Percentiles rank a stretch among this genome's conserved stretches.
Conservation (phyloP, 2,329 filamentous ascomycete genomes). For the Curvularia lunata region DNA sequence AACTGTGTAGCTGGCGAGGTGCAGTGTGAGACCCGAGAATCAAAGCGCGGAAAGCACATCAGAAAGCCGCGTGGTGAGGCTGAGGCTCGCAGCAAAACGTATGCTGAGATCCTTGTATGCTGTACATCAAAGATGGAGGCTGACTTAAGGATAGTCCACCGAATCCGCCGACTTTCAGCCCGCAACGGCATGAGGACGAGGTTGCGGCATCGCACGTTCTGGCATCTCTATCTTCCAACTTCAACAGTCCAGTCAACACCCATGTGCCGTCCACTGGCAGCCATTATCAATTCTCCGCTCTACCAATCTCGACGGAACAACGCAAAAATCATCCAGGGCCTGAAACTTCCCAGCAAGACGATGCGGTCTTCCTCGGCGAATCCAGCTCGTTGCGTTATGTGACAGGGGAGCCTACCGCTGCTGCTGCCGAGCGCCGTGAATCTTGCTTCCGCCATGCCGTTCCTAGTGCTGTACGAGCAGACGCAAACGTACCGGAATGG, state of each 20-base stretch:
- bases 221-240: conserved; percentile 37
- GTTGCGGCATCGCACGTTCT: conserved; percentile 39
- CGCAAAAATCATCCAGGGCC: conserved; percentile 19
- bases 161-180: conserved; percentile 13
- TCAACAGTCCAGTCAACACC: conserved; percentile 29
- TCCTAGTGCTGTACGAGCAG: conserved; percentile 43
- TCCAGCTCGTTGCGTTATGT: conserved; percentile 59
- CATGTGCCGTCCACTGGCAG: conserved; percentile 14
- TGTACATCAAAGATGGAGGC: neutral
- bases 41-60: conserved; percentile 53
- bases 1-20: conserved; percentile 51
- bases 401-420: conserved; percentile 37
- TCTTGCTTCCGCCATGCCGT: conserved; percentile 39
- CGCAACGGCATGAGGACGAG: conserved; percentile 37
- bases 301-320: conserved; percentile 18
- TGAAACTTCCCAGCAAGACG: conserved; percentile 33
- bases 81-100: conserved; percentile 27
- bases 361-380: conserved; percentile 53
- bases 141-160: conserved; percentile 1
- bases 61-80: conserved; percentile 30
- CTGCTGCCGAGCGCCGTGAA: conserved; percentile 40
- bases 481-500: conserved; percentile 49
- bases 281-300: conserved; percentile 24
- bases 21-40: conserved; percentile 52
- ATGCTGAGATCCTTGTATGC: conserved; percentile 2